Percentiles rank a stretch among this genome's conserved stretches.
Conservation (phyloP, 345 rosid genomes). For the Adansonia digitata region DNA sequence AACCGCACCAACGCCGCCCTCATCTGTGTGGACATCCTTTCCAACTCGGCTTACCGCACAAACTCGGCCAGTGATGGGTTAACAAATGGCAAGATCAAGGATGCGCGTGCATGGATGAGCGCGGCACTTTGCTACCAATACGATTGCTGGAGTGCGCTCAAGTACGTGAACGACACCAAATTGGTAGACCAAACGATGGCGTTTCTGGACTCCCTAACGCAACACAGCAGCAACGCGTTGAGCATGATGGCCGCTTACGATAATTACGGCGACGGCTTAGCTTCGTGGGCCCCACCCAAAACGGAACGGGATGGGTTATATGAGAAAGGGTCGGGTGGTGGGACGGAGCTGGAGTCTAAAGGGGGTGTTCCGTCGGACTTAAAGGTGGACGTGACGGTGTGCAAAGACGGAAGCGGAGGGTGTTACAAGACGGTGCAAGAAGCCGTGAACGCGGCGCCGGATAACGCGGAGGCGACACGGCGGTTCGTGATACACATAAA, state of each 20-base stretch:
- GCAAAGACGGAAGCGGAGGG: conserved; percentile 42
- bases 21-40: conserved; percentile 54
- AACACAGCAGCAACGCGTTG: conserved; percentile 61
- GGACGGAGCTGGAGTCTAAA: conserved; percentile 4
- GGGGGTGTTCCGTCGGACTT: conserved; percentile 43
- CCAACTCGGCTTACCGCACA: conserved; percentile 47
- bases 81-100: conserved; percentile 48
- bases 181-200: conserved; percentile 49
- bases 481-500: conserved; percentile 60
- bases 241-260: conserved; percentile 67
- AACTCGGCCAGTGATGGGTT: conserved; percentile 34
- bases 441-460: conserved; percentile 79
- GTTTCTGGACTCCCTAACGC: conserved; percentile 43
- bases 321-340: conserved; percentile 35
- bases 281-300: conserved; percentile 52
- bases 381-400: conserved; percentile 60
- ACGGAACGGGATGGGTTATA: conserved; percentile 82
- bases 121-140: conserved; percentile 73
- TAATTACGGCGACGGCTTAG: conserved; percentile 37
- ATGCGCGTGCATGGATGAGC: conserved; percentile 74
- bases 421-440: conserved; percentile 62
- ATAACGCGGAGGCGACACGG: conserved; percentile 16
- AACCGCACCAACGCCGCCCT: conserved; percentile 61
- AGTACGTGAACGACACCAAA: conserved; percentile 62
- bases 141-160: conserved; percentile 68